phyloP scores from a whole-genome alignment of 2,329 filamentous ascomycete genomes.

The Botrytis galanthina region DNA sequence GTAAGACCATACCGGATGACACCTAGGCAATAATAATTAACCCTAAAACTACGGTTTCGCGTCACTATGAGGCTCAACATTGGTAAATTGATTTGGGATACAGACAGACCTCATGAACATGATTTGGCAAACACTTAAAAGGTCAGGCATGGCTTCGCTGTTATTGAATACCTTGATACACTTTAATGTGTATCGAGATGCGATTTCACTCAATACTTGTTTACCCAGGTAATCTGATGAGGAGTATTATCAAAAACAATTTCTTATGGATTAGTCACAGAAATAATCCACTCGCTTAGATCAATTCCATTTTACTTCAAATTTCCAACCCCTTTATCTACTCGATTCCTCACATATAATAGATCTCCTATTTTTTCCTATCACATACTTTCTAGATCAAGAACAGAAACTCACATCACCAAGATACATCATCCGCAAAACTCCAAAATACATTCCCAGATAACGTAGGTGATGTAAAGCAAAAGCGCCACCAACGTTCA shows the following conservation, averaged over 20 bases:
- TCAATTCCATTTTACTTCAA: not conserved
- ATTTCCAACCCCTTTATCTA: not conserved
- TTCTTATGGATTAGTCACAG: not conserved
- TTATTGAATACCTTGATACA: not conserved
- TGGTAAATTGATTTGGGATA: rapidly evolving
- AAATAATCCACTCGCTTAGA: not conserved
- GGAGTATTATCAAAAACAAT: not conserved
- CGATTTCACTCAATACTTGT: not conserved
- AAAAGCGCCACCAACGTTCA: not conserved
- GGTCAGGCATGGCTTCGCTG: not conserved
- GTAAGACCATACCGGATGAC: not conserved
- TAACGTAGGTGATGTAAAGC: not conserved
- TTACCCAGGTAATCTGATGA: not conserved
- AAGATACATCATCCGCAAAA: not conserved
- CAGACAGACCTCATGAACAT: not conserved
- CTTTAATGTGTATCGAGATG: not conserved
- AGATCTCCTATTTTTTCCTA: not conserved
- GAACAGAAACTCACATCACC: not conserved
- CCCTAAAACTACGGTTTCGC: not conserved
- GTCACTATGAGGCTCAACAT: not conserved
- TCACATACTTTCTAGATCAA: not conserved
- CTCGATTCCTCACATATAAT: not conserved
- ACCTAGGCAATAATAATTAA: not conserved
- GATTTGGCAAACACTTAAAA: not conserved
- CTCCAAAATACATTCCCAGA: not conserved